These are phyloP conservation scores for Strigomonas galati DNA, from an alignment of 208 protist genomes.

Conservation along the genomic window DNA sequence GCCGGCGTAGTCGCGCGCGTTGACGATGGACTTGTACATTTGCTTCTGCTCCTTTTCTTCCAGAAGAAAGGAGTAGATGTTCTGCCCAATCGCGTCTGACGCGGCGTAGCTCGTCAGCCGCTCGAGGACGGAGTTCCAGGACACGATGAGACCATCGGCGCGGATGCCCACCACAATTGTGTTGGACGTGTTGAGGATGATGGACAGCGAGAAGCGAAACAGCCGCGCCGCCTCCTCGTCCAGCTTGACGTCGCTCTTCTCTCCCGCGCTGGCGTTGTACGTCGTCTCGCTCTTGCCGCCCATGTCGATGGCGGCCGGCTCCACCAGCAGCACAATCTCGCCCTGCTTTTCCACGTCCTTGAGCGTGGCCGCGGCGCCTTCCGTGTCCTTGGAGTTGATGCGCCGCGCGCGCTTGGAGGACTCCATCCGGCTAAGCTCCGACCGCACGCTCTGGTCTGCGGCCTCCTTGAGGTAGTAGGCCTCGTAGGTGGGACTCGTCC, in stretches of 20 bases:
- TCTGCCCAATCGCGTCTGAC: conserved; percentile 69
- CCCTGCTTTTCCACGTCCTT: conserved; percentile 32
- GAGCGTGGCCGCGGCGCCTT: conserved; percentile 13
- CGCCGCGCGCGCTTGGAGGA: conserved; percentile 28
- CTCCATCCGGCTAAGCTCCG: conserved; percentile 48
- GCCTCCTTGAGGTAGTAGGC: conserved; percentile 55
- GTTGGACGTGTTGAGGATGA: conserved; percentile 16
- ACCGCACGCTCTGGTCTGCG: conserved; percentile 57
- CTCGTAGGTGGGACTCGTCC: conserved; percentile 56
- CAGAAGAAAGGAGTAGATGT: conserved; percentile 78
- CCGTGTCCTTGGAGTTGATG: conserved; percentile 20
- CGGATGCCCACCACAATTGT: conserved; percentile 61
- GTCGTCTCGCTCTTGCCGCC: background rate
- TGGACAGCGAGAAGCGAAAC: conserved; percentile 46
- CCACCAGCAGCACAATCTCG: conserved; percentile 38
- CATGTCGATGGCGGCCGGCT: conserved; percentile 14
- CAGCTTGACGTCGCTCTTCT: background rate
- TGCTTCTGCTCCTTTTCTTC: conserved; percentile 64
- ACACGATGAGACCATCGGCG: conserved; percentile 75
- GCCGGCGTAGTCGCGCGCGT: conserved; percentile 61
- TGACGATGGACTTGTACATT: conserved; percentile 57
- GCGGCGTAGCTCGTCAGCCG: conserved; percentile 64
- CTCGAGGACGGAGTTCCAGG: conserved; percentile 69
- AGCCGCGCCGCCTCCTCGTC: conserved; percentile 11
- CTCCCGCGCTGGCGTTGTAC: background rate